A percentile compares a stretch with the other conserved stretches of the same genome.
phyloP scores from a whole-genome alignment of 1,284 basidiomycete species.

The Fistulina hepatica region DNA sequence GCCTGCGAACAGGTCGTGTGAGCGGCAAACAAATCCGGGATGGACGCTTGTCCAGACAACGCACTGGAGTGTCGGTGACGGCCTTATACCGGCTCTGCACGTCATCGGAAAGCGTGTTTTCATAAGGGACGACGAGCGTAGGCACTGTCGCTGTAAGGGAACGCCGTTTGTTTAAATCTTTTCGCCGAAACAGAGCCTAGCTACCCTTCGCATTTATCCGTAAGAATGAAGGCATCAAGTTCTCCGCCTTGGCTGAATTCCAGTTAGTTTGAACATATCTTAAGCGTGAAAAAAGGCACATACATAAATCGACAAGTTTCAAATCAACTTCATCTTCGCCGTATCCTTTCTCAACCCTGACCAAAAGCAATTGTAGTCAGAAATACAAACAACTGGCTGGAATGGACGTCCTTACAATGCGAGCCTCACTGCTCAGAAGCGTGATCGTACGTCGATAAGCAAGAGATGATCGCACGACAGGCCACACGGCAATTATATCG shows the following conservation, averaged over 20 bases:
- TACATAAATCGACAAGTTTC: slow-evolving; percentile 52
- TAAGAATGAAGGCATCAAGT: slow-evolving; percentile 53
- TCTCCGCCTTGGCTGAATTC: slow-evolving; percentile 50
- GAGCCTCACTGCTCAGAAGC: slow-evolving; percentile 30
- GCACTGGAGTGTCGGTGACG: slow-evolving; percentile 63
- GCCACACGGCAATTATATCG: too few species aligned
- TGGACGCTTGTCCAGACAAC: slow-evolving; percentile 14
- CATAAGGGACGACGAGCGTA: slow-evolving; percentile 73
- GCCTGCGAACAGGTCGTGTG: slow-evolving; percentile 32
- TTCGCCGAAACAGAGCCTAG: too few species aligned
- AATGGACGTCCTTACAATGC: slow-evolving; percentile 30
- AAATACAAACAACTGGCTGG: neutral
- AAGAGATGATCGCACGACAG: slow-evolving; percentile 1
- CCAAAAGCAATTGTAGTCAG: slow-evolving; percentile 5
- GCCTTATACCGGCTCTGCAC: slow-evolving; percentile 76
- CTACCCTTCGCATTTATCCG: slow-evolving; percentile 70
- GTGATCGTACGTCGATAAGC: slow-evolving; percentile 2
- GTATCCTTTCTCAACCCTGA: slow-evolving; percentile 65
- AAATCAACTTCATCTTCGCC: slow-evolving; percentile 55
- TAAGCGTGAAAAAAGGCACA: slow-evolving; percentile 12
- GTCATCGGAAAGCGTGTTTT: slow-evolving; percentile 48
- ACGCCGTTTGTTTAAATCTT: too few species aligned
- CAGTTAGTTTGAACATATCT: slow-evolving; percentile 1
- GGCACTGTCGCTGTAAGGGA: slow-evolving; percentile 60
- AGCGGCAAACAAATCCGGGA: slow-evolving; percentile 1